These are phyloP conservation scores for Capsicum rhomboideum DNA, from an alignment of 257 asterid species.

Conservation along the genomic window DNA sequence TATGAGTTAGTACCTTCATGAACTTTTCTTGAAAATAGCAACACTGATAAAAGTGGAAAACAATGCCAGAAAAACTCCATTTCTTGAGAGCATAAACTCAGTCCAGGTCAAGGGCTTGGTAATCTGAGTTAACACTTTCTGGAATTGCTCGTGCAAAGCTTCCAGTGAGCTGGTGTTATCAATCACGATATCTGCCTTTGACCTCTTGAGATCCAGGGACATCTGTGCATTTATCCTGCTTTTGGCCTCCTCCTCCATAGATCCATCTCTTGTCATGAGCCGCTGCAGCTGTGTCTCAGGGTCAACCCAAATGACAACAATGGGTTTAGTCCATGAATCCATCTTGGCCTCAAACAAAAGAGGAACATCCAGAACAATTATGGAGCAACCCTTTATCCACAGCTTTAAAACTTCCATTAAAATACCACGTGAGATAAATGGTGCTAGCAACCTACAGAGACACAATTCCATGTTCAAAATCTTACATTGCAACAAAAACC, in stretches of 20 bases:
- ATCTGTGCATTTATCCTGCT: constrained; percentile 81
- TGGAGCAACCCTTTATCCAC: constrained; percentile 66
- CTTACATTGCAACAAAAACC: not conserved
- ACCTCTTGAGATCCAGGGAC: constrained; percentile 70
- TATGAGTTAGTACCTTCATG: constrained; percentile 10
- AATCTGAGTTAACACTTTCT: constrained; percentile 41
- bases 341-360: constrained; percentile 86
- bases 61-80: constrained; percentile 54
- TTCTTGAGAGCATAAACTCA: constrained; percentile 68
- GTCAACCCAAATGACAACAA: constrained; percentile 82
- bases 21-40: constrained; percentile 34
- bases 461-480: not conserved
- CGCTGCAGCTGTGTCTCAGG: constrained; percentile 82
- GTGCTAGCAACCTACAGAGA: constrained; percentile 64
- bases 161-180: constrained; percentile 69
- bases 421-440: constrained; percentile 72
- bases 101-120: constrained; percentile 75
- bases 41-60: constrained; percentile 51
- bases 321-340: constrained; percentile 80
- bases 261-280: constrained; percentile 64
- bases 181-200: constrained; percentile 59
- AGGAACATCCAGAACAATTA: constrained; percentile 86
- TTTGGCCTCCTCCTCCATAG: constrained; percentile 62
- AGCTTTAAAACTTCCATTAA: constrained; percentile 59
- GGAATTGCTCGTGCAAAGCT: constrained; percentile 48